Base-by-base conservation (phyloP, 83 land plant genomes). In the Picea mariana region DNA sequence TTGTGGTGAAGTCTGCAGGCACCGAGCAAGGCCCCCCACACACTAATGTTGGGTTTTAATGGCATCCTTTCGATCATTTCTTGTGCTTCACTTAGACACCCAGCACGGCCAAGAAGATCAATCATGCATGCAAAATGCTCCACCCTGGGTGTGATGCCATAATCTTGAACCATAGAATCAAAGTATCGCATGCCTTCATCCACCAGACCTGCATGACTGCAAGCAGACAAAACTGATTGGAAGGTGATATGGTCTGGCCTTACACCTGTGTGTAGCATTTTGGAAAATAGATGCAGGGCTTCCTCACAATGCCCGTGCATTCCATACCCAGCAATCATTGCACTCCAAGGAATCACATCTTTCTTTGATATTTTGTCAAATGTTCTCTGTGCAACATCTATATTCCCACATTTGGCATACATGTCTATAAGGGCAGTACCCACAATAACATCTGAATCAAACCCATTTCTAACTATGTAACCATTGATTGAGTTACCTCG, bases 91-190 rank as follows among this genome's bases (percentile, higher is more conserved):
- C n/a, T n/a, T n/a, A n/a, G n/a, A n/a, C n/a, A n/a, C n/a, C n/a
- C n/a, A n/a, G n/a, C n/a, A n/a, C n/a, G n/a, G n/a, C n/a, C n/a
- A n/a, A n/a, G n/a, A n/a, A n/a, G n/a, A 18, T 90, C 76, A 5
- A 90, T 87, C 89, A 90, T 87, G 52, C 89, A 90, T 17, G 83
- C 81, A 82, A 87, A 90, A 40, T 90, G 92, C 77, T 90, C 92
- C 65, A 83, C 89, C 11, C 85, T 86, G 5, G 89, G 92, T 2
- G 47, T 3, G 7, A 90, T 83, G 34, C 84, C 84, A 80, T 87
- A 75, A 23, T 83, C 89, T 1, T 24, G 31, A 4, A 21, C 21
- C 92, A 90, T 87, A 44, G 86, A 81, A 0, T 82, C 81, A 81
- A 90, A 90, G 21, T 83, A 90, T 49, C 72, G 38, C 85, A 83